Base-by-base conservation (phyloP, 2,329 filamentous ascomycete genomes). In the Monilinia fructigena region DNA sequence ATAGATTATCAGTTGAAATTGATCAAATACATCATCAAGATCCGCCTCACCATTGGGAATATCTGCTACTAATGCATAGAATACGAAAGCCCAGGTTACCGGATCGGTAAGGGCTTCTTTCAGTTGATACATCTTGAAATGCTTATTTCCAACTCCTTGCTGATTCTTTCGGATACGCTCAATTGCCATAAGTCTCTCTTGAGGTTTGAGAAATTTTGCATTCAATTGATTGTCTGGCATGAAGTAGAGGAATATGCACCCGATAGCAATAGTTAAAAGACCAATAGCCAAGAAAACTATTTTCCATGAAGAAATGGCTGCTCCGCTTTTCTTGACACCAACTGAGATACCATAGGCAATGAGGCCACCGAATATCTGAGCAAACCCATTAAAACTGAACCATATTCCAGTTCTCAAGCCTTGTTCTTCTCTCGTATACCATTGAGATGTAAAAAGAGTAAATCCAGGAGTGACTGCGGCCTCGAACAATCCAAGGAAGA, bases 381-480 rank as follows among this genome's bases (percentile, higher is more conserved):
- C 86, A 63, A 83, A 83, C 2, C 86, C 86, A 68, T 88, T 89
- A 78, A 88, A 89, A 60, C 80, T 83, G 77, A 90, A 90, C 89
- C 89, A 91, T 65, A 90, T 83, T 4, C 83, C 84, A 1, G 84
- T 85, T 11, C 89, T 79, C 0, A 81, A 78, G 1, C 85, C 86
- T 77, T 91, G 88, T 74, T 91, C 89, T 64, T 81, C 80, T 75
- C 87, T 87, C 0, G 89, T 91, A 72, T 90, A 92, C 88, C 88
- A 91, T 77, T 90, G 86, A 4, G 81, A 85, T 1, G 88, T 90
- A 70, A 91, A 82, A 1, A 91, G 79, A 0, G 86, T 84, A 71
- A 90, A 90, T 0, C 87, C 87, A 0, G 89, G 89, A 0, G 86
- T 89, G 1, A 91, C 86, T 0, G 87, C 86, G 0, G 86, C 81